Base-by-base conservation (phyloP, 2,329 filamentous ascomycete genomes). In the Talaromyces pinophilus region DNA sequence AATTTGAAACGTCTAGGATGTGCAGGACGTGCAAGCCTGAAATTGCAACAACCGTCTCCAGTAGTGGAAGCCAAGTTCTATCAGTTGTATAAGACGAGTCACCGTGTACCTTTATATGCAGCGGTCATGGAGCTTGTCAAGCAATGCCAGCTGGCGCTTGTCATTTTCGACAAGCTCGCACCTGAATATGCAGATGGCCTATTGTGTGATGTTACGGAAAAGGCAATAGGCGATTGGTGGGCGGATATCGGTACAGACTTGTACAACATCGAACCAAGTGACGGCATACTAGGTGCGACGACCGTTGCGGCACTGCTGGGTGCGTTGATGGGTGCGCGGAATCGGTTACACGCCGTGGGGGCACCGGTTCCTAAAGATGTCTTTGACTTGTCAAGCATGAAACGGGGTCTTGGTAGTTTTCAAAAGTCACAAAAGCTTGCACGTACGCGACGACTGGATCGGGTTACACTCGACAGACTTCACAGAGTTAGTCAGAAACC, bases 181-280 rank as follows among this genome's bases (percentile, higher is more conserved):
- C 86, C 90, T 35, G 91, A 93, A 70, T 98, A 96, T 75, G 91
- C 92, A 7, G 95, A 99, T 73, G 95, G 95, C 0, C 81, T 97
- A 28, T 85, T 99, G 2, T 99, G 95, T 76, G 95, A 99, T 79
- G 84, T 95, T 52, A 98, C 95, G 0, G 95, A 99, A 77, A 89
- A 86, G 68, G 92, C 93, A 1, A 88, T 98, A 72, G 90, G 89
- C 68, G 92, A 97, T 76, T 99, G 95, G 95, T 98, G 95, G 95
- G 89, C 91, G 1, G 92, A 97, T 73, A 90, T 97, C 67, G 95
- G 95, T 1, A 90, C 89, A 0, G 94, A 98, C 70, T 90, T 95
- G 73, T 97, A 94, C 82, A 96, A 94, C 64, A 87, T 93, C 40
- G 95, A 98, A 77, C 94, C 95, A 1, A 91, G 90, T 10, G 95